Base-by-base conservation (phyloP, 2,329 filamentous ascomycete genomes). In the Exophiala calicioides region DNA sequence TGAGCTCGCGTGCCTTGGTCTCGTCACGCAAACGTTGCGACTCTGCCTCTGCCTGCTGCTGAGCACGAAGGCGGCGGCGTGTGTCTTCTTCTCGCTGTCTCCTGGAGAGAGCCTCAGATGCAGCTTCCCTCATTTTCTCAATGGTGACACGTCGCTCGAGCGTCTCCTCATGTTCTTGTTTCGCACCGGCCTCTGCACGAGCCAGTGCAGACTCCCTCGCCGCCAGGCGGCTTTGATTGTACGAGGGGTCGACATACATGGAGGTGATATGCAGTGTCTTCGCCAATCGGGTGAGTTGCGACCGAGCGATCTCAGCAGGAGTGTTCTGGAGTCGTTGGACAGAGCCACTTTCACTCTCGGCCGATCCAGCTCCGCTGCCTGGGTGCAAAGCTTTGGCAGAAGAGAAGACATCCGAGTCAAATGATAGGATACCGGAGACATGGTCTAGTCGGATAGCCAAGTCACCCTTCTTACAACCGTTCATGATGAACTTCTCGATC, bases 401-500 rank as follows among this genome's bases (percentile, higher is more conserved):
- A 26, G 93, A 95, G 78, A 98, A 97, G 58, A 98, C 90, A 68
- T 98, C 93, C 44, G 89, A 94, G 68, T 98, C 93, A 62, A 98
- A 98, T 68, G 90, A 96, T 51, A 98, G 81, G 38, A 96, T 88
- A 51, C 93, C 90, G 43, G 90, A 91, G 53, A 90, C 90, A 66
- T 98, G 93, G 66, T 97, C 88, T 71, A 97, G 89, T 53, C 93
- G 90, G 61, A 98, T 94, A 43, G 93, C 87, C 34, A 98, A 80
- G 62, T 98, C 93, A 47, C 93, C 93, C 81, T 98, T 98, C 83
- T 98, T 98, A 81, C 95, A 97, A 56, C 93, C 93, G 71, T 98
- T 98, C 93, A 98, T 98, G 78, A 98, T 97, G 78, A 98, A 98
- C 76, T 97, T 98, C 78, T 98, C 93, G 58, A 98, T 94, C 53